These are phyloP conservation scores for Orbilia quercus DNA, from an alignment of 2,329 filamentous ascomycete genomes.

Conservation along the genomic window DNA sequence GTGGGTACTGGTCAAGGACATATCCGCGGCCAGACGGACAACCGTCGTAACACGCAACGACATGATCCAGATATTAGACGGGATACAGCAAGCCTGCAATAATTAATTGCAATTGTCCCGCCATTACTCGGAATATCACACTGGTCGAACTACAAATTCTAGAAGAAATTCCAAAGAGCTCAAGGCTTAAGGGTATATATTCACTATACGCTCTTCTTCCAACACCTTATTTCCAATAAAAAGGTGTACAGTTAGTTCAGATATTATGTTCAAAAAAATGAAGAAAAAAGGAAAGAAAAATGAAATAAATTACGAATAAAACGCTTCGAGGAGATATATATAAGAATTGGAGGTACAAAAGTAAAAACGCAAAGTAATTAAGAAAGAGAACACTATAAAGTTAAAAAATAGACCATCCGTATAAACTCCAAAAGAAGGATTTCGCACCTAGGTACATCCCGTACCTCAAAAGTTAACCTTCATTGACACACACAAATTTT, in stretches of 20 bases:
- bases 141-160: background rate
- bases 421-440: conserved; percentile 11
- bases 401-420: background rate
- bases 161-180: background rate
- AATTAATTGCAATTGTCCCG: background rate
- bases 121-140: background rate
- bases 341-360: conserved; percentile 11
- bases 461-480: background rate
- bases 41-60: too few species aligned
- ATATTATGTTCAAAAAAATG: background rate
- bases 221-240: conserved; percentile 17
- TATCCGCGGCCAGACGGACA: too few species aligned
- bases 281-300: conserved; percentile 4
- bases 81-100: too few species aligned
- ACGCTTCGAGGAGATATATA: background rate
- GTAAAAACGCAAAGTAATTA: background rate
- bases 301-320: conserved; percentile 3
- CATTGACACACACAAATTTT: conserved; percentile 7
- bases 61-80: too few species aligned
- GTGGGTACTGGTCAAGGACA: too few species aligned
- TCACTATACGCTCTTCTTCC: background rate
- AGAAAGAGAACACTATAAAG: background rate
- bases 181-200: background rate
- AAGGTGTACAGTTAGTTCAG: conserved; percentile 2
- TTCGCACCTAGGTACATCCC: background rate